These are phyloP conservation scores for Pholiota molesta DNA, from an alignment of 768 basidiomycete genomes.

Conservation along the genomic window DNA sequence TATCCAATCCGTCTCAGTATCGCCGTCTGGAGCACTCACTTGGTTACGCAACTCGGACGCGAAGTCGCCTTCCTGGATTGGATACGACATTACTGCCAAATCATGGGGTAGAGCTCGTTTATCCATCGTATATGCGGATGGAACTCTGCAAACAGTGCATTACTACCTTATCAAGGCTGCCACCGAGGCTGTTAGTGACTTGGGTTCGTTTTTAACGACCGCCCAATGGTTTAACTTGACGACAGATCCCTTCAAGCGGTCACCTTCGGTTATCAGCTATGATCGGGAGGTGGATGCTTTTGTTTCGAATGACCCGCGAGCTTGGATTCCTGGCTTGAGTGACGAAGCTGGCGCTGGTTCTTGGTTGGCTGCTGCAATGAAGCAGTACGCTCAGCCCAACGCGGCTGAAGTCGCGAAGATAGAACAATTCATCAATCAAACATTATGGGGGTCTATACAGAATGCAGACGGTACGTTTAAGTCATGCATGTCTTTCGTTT, in stretches of 20 bases:
- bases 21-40: slow-evolving; percentile 47
- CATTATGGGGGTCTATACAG: slow-evolving; percentile 54
- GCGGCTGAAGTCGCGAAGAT: slow-evolving; percentile 55
- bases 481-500: neutral
- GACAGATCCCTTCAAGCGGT: slow-evolving; percentile 53
- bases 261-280: slow-evolving; percentile 57
- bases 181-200: slow-evolving; percentile 45
- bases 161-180: slow-evolving; percentile 54
- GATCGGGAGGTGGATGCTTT: slow-evolving; percentile 52
- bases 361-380: slow-evolving; percentile 59
- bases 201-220: slow-evolving; percentile 57
- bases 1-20: slow-evolving; percentile 45
- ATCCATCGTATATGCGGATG: slow-evolving; percentile 52
- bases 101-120: slow-evolving; percentile 54
- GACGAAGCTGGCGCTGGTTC: slow-evolving; percentile 65
- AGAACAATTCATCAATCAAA: slow-evolving; percentile 49
- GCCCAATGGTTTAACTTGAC: slow-evolving; percentile 54
- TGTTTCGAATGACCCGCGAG: slow-evolving; percentile 53
- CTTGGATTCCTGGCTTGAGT: slow-evolving; percentile 63
- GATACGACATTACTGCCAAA: slow-evolving; percentile 47
- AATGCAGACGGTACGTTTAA: slow-evolving; percentile 43
- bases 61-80: slow-evolving; percentile 43
- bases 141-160: slow-evolving; percentile 54
- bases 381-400: slow-evolving; percentile 56
- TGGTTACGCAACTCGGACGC: slow-evolving; percentile 49